Percentiles rank a stretch among this genome's conserved stretches.
These are phyloP conservation scores for Xylaria arbuscula DNA, from an alignment of 2,329 filamentous ascomycete genomes.

Conservation along the genomic window DNA sequence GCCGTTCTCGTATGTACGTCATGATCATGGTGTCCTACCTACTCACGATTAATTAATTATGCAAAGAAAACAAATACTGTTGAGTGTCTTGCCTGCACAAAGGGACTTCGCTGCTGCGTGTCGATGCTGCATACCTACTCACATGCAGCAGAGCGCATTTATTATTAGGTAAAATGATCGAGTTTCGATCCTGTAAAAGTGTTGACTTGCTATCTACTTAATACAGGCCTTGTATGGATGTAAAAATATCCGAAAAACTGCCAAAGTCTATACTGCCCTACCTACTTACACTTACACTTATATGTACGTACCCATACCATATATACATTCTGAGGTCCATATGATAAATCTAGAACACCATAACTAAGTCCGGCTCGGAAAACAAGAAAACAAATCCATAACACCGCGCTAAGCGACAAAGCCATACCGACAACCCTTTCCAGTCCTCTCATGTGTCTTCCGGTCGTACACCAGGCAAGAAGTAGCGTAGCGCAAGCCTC, in stretches of 20 bases:
- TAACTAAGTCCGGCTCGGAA: too few relatives aligned
- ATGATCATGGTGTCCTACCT: neutral
- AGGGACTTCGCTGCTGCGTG: slow-evolving; percentile 17
- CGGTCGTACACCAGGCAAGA: neutral
- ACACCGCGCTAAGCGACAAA: slow-evolving; percentile 28
- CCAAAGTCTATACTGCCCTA: slow-evolving; percentile 10
- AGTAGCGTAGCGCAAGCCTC: neutral
- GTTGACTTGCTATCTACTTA: too few relatives aligned
- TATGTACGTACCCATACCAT: neutral
- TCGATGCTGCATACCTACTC: neutral
- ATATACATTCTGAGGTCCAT: neutral
- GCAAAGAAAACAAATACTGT: neutral
- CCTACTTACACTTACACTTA: neutral
- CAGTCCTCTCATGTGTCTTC: neutral
- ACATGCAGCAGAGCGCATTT: slow-evolving; percentile 1
- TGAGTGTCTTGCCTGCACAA: slow-evolving; percentile 5
- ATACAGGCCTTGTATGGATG: neutral
- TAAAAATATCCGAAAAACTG: slow-evolving; percentile 21
- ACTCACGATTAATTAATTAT: neutral
- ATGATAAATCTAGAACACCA: too few relatives aligned
- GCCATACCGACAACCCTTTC: neutral
- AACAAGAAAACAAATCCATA: neutral
- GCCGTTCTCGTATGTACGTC: slow-evolving; percentile 12
- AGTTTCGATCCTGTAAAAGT: neutral
- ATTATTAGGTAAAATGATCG: slow-evolving; percentile 30